A percentile compares a stretch with the other conserved stretches of the same genome.
Evolutionary conservation across 225 moss, liverwort and hornwort species (phyloP).

Genomic region (Sphagnum tenellum): DNA sequence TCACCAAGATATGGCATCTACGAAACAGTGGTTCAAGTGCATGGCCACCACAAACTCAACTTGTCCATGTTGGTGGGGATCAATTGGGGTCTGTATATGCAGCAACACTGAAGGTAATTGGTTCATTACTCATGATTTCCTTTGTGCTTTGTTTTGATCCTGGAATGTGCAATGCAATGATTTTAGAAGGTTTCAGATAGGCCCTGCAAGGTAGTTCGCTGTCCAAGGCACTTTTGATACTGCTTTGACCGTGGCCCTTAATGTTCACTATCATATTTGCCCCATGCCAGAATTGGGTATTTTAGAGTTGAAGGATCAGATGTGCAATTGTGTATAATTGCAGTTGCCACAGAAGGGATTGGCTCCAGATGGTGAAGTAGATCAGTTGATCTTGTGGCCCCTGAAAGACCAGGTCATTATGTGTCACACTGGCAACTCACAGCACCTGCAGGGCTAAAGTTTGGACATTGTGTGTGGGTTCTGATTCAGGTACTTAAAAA

Average conservation of each 20-base stretch:
- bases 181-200: too few species aligned
- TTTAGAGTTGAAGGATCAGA: background rate
- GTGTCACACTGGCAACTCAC: slow-evolving; percentile 88
- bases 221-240: too few species aligned
- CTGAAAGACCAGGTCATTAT: slow-evolving; percentile 79
- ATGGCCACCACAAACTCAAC: slow-evolving; percentile 67
- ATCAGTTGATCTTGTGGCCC: slow-evolving; percentile 72
- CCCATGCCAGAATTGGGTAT: background rate
- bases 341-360: slow-evolving; percentile 60
- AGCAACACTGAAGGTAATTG: slow-evolving; percentile 35
- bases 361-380: slow-evolving; percentile 54
- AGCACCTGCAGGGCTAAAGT: slow-evolving; percentile 70
- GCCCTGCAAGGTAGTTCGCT: too few species aligned
- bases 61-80: slow-evolving; percentile 80
- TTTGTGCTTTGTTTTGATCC: too few species aligned
- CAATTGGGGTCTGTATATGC: slow-evolving; percentile 42
- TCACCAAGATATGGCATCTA: slow-evolving; percentile 90
- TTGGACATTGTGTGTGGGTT: slow-evolving; percentile 95
- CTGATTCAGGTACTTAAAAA: slow-evolving; percentile 49
- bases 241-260: too few species aligned
- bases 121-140: background rate
- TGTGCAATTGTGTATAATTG: background rate
- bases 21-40: slow-evolving; percentile 71
- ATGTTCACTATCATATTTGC: too few species aligned
- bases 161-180: too few species aligned